Conservation (phyloP, 2,329 filamentous ascomycete species). For the Raffaelea arxii region DNA sequence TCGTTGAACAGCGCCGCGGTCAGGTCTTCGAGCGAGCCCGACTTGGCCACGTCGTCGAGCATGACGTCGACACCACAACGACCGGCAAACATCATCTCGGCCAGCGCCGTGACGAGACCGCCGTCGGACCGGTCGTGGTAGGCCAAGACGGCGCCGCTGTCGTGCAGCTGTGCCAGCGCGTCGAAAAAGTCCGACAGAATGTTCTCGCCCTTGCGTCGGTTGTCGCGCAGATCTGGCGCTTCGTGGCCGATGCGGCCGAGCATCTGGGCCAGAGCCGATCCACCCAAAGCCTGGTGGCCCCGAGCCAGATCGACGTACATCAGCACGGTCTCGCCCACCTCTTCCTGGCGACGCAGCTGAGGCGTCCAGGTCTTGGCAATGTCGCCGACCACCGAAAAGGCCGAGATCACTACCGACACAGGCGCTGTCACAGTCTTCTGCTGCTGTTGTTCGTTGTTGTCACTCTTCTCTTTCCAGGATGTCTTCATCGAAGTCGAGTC, state of each 20-base stretch:
- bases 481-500: conserved; percentile 99
- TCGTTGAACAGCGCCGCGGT: conserved; percentile 86
- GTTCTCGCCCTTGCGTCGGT: conserved; percentile 7
- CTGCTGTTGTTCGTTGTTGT: conserved; percentile 30
- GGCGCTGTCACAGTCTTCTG: conserved; percentile 81
- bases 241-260: conserved; percentile 79
- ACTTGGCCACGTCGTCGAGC: conserved; percentile 62
- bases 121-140: conserved; percentile 95
- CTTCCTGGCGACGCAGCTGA: conserved; percentile 69
- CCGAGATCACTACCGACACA: conserved; percentile 81
- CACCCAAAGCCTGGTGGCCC: conserved; percentile 74
- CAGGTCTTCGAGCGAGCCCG: conserved; percentile 51
- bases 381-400: conserved; percentile 77
- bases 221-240: conserved; percentile 74
- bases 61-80: conserved; percentile 80
- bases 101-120: conserved; percentile 80
- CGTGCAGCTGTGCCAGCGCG: conserved; percentile 58
- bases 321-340: conserved; percentile 80
- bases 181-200: conserved; percentile 71
- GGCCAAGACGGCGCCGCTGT: conserved; percentile 61
- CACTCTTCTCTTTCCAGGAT: conserved; percentile 62
- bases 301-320: conserved; percentile 85
- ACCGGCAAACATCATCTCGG: conserved; percentile 97
- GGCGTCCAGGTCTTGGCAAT: conserved; percentile 90
- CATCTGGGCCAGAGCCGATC: conserved; percentile 82